phyloP scores from a whole-genome alignment of 306 rosid genomes.

The Sphenostylis stenocarpa region DNA sequence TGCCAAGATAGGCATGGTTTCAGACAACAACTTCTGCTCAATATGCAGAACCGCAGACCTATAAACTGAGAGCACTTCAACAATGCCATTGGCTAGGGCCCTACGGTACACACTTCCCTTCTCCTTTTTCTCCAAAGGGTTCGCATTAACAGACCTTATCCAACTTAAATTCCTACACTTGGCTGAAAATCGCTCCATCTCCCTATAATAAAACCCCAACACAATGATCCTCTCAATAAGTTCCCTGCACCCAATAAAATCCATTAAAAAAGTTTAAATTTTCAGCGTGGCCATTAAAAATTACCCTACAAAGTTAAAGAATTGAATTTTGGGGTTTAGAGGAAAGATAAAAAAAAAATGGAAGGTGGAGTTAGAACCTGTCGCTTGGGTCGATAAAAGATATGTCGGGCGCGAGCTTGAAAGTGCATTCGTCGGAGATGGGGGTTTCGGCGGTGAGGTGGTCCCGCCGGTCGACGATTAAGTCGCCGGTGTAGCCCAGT shows the following conservation, averaged over 20 bases:
- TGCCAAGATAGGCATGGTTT: constrained; percentile 83
- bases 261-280: constrained; percentile 5
- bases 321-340: constrained; percentile 8
- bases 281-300: background rate
- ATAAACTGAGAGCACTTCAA: constrained; percentile 80
- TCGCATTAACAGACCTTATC: constrained; percentile 66
- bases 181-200: constrained; percentile 79
- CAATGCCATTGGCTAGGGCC: constrained; percentile 89
- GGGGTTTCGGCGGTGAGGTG: constrained; percentile 50
- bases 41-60: constrained; percentile 83
- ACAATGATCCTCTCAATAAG: constrained; percentile 78
- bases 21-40: constrained; percentile 85
- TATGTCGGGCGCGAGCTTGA: constrained; percentile 84
- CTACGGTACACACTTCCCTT: constrained; percentile 83
- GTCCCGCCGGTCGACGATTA: constrained; percentile 73
- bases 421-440: constrained; percentile 67
- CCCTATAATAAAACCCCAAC: constrained; percentile 90
- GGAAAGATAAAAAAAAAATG: background rate
- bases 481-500: constrained; percentile 93
- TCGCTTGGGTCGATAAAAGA: constrained; percentile 84
- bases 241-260: constrained; percentile 63
- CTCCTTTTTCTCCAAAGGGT: constrained; percentile 41
- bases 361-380: constrained; percentile 48
- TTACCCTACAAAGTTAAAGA: background rate
- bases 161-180: constrained; percentile 85